Base-by-base conservation (phyloP, 139 green algal species). In the Chlorella vulgaris region DNA sequence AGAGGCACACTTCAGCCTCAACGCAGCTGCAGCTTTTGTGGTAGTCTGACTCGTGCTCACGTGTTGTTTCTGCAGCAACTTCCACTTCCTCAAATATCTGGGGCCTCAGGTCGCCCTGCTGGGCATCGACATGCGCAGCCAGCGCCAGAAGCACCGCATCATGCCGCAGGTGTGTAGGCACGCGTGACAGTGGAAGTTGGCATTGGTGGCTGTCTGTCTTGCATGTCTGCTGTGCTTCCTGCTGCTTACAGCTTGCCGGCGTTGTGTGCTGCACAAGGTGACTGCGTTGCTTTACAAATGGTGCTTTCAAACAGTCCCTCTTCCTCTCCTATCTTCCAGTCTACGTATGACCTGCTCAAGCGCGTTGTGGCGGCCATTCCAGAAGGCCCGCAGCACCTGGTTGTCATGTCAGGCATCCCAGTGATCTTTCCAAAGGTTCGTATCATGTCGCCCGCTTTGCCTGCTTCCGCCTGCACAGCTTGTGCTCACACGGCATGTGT, bases 111-210 rank as follows among this genome's bases (percentile, higher is more conserved):
- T 88, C 26, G 83, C 71, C 1, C 15, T 91, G 28, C n/a, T 91
- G 39, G 76, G n/a, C 10, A 74, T 87, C n/a, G 87, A 91, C 84
- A 86, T 85, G 71, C 66, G 88, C 38, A 81, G 50, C 29, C 50
- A 87, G 76, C 85, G 88, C 40, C 87, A 63, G 21, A 83, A 81
- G 60, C 58, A 76, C 29, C 47, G 53, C 31, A 84, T 91, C 67
- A 85, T 91, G 50, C 85, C 85, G 18, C 63, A 69, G 43, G 78
- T 33, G 15, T 50, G 76, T 35, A 4, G 65, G 18, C 36, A 4
- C 26, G 61, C n/a, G n/a, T n/a, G n/a, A 63, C 22, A 63, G 21
- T 1, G 21, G 53, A 63, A 38, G 10, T 33, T 29, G 28, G 28
- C 18, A 29, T 29, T 38, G 22, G 21, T 28, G 50, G 33, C 66